These are phyloP conservation scores for Leptosphaerulina australis DNA, from an alignment of 2,329 filamentous ascomycete genomes.

Conservation along the genomic window DNA sequence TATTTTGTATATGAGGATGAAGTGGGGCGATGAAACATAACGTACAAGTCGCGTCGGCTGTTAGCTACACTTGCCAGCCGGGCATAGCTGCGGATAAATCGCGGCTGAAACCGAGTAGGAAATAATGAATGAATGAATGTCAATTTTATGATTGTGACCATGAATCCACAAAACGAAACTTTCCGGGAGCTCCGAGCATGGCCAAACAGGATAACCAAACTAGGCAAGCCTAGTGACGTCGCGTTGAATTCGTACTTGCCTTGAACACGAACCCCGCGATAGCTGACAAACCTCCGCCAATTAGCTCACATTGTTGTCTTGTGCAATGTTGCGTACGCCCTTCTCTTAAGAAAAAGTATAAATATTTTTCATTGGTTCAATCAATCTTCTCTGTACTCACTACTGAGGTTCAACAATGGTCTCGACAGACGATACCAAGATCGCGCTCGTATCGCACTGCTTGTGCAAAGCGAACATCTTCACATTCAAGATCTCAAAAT, in stretches of 20 bases:
- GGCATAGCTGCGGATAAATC: no score
- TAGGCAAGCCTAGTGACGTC: constrained; percentile 10
- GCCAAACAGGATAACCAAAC: background rate
- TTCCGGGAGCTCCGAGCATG: no score
- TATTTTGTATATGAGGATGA: no score
- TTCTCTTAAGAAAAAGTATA: background rate
- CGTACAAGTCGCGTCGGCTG: no score
- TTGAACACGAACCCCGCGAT: constrained; percentile 21
- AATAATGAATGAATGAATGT: no score
- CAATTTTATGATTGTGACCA: no score
- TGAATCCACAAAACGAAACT: no score
- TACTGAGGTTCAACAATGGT: constrained; percentile 12
- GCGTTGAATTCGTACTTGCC: constrained; percentile 15
- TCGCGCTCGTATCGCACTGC: constrained; percentile 51
- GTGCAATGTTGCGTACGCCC: no score
- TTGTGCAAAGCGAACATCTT: constrained; percentile 56
- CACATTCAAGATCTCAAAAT: constrained; percentile 39
- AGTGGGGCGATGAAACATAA: no score
- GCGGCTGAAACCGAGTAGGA: no score
- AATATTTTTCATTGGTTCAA: background rate
- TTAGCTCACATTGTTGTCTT: background rate
- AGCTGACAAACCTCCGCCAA: constrained; percentile 23
- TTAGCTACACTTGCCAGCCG: no score
- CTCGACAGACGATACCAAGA: constrained; percentile 15
- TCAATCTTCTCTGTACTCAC: background rate